Conservation (phyloP, 164 flowering plant genomes). For the Berberis vulgaris region DNA sequence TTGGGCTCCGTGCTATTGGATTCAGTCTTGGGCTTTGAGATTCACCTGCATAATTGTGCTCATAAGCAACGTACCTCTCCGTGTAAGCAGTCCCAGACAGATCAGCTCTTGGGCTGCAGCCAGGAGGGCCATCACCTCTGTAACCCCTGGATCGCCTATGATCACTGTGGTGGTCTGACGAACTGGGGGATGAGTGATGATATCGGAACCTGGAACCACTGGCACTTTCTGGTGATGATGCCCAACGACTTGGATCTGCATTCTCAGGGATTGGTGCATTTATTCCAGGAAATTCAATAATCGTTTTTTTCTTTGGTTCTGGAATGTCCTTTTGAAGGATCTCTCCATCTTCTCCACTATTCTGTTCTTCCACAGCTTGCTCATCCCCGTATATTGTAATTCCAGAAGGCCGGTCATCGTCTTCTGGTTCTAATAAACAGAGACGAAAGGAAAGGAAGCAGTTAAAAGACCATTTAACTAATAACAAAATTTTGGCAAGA, state of each 20-base stretch:
- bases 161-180: conserved; percentile 37
- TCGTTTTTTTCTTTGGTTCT: conserved; percentile 48
- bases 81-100: conserved; percentile 29
- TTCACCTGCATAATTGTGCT: conserved; percentile 19
- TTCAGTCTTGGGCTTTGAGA: conserved; percentile 26
- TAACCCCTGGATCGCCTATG: conserved; percentile 36
- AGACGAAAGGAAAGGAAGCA: neutral
- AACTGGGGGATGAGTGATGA: conserved; percentile 21
- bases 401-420: conserved; percentile 72
- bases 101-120: conserved; percentile 13
- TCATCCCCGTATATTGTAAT: conserved; percentile 69
- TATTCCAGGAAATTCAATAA: conserved; percentile 78
- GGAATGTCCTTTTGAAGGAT: conserved; percentile 28
- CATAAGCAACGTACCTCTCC: conserved; percentile 32
- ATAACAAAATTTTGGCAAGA: neutral
- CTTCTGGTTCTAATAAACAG: conserved; percentile 30
- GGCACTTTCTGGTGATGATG: conserved; percentile 22
- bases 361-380: conserved; percentile 27
- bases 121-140: conserved; percentile 61
- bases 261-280: conserved; percentile 90
- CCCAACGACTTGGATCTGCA: conserved; percentile 72
- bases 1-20: conserved; percentile 32
- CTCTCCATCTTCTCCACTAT: conserved; percentile 47
- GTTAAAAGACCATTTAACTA: neutral
- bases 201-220: conserved; percentile 21